phyloP scores from a whole-genome alignment of 163 green algal species.

The Chlorella variabilis region DNA sequence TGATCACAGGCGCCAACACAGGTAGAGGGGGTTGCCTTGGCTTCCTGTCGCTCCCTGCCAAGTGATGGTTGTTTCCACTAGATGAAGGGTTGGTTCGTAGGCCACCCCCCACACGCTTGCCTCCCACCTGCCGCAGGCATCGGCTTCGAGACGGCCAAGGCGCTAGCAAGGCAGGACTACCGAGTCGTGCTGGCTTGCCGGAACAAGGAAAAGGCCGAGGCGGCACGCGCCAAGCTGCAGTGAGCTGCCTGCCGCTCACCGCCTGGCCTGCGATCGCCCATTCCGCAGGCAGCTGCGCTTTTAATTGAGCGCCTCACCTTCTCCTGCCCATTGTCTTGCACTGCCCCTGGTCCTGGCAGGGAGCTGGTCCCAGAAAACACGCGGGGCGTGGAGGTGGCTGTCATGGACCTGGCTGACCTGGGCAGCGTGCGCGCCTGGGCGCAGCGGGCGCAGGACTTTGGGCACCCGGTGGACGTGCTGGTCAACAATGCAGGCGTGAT shows the following conservation, averaged over 20 bases:
- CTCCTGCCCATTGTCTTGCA: not conserved
- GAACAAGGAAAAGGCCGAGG: slow-evolving; percentile 45
- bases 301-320: too few relatives aligned
- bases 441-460: slow-evolving; percentile 35
- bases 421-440: slow-evolving; percentile 42
- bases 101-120: too few relatives aligned
- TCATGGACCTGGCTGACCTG: slow-evolving; percentile 55
- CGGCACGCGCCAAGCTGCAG: slow-evolving; percentile 45
- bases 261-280: too few relatives aligned
- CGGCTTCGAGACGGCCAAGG: slow-evolving; percentile 61
- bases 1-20: slow-evolving; percentile 46
- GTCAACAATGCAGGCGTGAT: slow-evolving; percentile 87
- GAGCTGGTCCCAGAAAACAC: slow-evolving; percentile 1
- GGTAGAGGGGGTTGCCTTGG: too few relatives aligned
- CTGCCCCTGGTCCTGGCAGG: too few relatives aligned
- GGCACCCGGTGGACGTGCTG: slow-evolving; percentile 54
- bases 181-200: slow-evolving; percentile 53
- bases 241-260: slow-evolving; percentile 13
- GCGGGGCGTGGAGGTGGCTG: slow-evolving; percentile 34
- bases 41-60: not conserved
- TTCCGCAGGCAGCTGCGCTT: too few relatives aligned
- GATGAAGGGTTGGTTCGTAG: too few relatives aligned
- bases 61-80: too few relatives aligned
- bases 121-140: slow-evolving; percentile 42
- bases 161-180: slow-evolving; percentile 53